phyloP scores from a whole-genome alignment of 2,329 filamentous ascomycete genomes.

The Penicillium digitatum region DNA sequence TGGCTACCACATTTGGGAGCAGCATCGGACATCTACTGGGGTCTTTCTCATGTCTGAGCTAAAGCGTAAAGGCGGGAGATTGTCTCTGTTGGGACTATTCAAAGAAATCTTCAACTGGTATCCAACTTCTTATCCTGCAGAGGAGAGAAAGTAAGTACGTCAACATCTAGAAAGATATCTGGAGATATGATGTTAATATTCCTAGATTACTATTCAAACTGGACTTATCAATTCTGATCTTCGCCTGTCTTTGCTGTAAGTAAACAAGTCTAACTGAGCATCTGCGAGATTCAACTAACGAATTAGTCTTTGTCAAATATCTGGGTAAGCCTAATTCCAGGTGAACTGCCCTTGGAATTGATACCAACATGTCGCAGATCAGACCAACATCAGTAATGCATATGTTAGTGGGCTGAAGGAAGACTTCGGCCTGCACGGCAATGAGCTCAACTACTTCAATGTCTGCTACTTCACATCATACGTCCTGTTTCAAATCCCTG shows the following conservation, averaged over 20 bases:
- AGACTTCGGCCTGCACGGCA: slow-evolving; percentile 30
- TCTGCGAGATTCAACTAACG: neutral
- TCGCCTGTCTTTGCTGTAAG: slow-evolving; percentile 34
- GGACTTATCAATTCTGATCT: slow-evolving; percentile 31
- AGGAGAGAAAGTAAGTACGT: slow-evolving; percentile 29
- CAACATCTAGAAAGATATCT: neutral
- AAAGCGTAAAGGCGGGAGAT: slow-evolving; percentile 3
- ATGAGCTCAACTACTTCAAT: slow-evolving; percentile 33
- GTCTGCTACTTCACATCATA: slow-evolving; percentile 32
- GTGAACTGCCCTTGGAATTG: neutral
- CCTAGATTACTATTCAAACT: slow-evolving; percentile 30
- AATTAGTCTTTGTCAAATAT: slow-evolving; percentile 27
- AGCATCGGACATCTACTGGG: neutral
- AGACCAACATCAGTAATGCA: slow-evolving; percentile 35
- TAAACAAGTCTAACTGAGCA: neutral
- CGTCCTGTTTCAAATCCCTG: slow-evolving; percentile 32
- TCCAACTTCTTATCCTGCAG: slow-evolving; percentile 26
- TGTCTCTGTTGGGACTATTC: slow-evolving; percentile 17
- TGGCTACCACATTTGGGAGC: neutral
- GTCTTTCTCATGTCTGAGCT: slow-evolving; percentile 16
- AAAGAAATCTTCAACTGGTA: slow-evolving; percentile 37
- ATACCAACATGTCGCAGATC: slow-evolving; percentile 17
- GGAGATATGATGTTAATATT: neutral
- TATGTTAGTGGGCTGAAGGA: slow-evolving; percentile 35
- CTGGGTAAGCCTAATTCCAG: slow-evolving; percentile 16